phyloP scores from a whole-genome alignment of 306 rosid genomes.

The Vicia villosa region DNA sequence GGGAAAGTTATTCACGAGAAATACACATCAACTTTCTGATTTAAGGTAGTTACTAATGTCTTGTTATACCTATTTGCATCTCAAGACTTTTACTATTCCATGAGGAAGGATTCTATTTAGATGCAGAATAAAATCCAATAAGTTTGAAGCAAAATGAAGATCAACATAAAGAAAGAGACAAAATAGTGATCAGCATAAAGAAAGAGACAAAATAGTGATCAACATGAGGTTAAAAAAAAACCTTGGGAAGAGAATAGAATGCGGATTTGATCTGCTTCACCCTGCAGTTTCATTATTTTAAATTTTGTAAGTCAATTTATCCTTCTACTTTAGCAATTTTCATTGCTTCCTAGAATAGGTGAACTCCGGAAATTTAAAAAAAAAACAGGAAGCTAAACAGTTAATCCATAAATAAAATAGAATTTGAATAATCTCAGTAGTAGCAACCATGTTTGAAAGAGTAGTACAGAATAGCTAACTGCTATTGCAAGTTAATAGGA shows the following conservation, averaged over 20 bases:
- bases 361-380: neutral
- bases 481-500: too few species aligned
- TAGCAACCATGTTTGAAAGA: too few species aligned
- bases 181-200: constrained; percentile 13
- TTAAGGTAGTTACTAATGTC: too few species aligned
- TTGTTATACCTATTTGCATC: too few species aligned
- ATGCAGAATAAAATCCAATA: too few species aligned
- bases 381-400: too few species aligned
- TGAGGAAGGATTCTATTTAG: neutral
- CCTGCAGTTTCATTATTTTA: constrained; percentile 45
- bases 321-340: neutral
- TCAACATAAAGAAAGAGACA: neutral
- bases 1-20: too few species aligned
- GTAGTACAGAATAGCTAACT: too few species aligned
- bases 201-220: constrained; percentile 4
- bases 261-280: constrained; percentile 87
- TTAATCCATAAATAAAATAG: too few species aligned
- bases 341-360: neutral
- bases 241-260: constrained; percentile 82
- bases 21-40: too few species aligned
- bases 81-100: too few species aligned
- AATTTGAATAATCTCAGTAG: too few species aligned
- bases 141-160: neutral
- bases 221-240: constrained; percentile 27
- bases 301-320: constrained; percentile 7